Conservation (phyloP, 1,284 basidiomycete species). For the Rhizopogon hawkerae region DNA sequence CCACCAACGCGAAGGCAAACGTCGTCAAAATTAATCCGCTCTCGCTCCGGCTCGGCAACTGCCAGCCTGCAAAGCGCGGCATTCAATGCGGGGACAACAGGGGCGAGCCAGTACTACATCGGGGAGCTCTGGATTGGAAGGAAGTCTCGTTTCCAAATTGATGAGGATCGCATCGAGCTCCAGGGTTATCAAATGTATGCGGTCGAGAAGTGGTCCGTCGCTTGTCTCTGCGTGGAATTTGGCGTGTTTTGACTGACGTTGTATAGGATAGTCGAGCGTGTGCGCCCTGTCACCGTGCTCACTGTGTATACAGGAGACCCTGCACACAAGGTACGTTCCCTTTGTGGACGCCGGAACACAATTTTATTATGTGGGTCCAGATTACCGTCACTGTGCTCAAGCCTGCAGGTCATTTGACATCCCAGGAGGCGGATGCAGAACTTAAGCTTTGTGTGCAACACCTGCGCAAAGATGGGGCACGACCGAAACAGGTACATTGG, state of each 20-base stretch:
- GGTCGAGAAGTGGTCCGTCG: conserved; percentile 73
- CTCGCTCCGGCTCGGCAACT: conserved; percentile 24
- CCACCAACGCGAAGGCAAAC: conserved; percentile 17
- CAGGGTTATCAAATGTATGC: conserved; percentile 70
- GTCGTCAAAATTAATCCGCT: conserved; percentile 21
- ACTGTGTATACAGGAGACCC: conserved; percentile 68
- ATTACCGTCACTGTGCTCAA: conserved; percentile 52
- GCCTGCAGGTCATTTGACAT: conserved; percentile 34
- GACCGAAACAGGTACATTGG: conserved; percentile 48
- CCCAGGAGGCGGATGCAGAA: conserved; percentile 41
- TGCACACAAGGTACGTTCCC: conserved; percentile 46
- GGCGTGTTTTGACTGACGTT: conserved; percentile 6
- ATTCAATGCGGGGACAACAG: conserved; percentile 3
- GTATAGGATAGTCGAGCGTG: conserved; percentile 58
- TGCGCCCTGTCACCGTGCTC: conserved; percentile 49
- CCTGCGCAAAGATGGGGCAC: conserved; percentile 57
- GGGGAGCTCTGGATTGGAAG: conserved; percentile 33
- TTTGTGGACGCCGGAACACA: neutral
- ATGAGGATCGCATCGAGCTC: conserved; percentile 37
- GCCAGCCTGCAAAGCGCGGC: conserved; percentile 17
- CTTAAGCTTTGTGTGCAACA: conserved; percentile 54
- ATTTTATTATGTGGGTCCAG: conserved; percentile 25
- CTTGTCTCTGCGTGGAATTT: conserved; percentile 16
- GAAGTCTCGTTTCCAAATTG: conserved; percentile 36
- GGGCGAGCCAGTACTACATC: conserved; percentile 14